Evolutionary conservation across 1,284 basidiomycete species (phyloP).

Genomic region (Melampsora americana): DNA sequence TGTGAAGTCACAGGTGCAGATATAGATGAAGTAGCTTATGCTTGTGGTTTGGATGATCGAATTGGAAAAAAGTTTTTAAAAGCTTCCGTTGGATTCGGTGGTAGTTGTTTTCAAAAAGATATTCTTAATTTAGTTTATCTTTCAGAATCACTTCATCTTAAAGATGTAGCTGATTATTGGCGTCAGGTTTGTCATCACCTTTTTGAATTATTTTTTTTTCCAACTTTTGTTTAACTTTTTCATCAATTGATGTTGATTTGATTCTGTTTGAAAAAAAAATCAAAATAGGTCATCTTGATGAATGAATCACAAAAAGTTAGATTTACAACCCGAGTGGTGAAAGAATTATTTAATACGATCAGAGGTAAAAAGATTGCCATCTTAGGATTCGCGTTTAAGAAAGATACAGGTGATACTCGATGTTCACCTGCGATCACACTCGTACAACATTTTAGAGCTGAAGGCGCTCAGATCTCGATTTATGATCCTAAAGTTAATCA

Average conservation of each 20-base stretch:
- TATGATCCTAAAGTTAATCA: constrained; percentile 81
- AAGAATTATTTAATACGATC: constrained; percentile 92
- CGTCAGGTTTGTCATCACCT: constrained; percentile 51
- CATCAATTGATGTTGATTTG: not conserved
- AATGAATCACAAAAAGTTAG: constrained; percentile 86
- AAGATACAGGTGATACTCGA: constrained; percentile 57
- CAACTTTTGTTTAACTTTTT: no score
- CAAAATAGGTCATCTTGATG: constrained; percentile 92
- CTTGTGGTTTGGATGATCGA: constrained; percentile 87
- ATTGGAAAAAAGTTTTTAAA: constrained; percentile 94
- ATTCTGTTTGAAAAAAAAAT: no score
- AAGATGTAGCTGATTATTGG: constrained; percentile 99
- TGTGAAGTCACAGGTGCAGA: constrained; percentile 99
- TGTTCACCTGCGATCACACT: constrained; percentile 95
- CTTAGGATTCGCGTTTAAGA: constrained; percentile 68
- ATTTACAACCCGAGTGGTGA: constrained; percentile 38
- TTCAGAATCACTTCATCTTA: constrained; percentile 85
- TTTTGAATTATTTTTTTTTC: not conserved
- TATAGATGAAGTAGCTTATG: constrained; percentile 94
- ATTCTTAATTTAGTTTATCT: constrained; percentile 98
- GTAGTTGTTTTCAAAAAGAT: constrained; percentile 98
- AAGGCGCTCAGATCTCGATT: constrained; percentile 78
- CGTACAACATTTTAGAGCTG: constrained; percentile 85
- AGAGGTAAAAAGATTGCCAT: constrained; percentile 81
- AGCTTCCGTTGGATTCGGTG: constrained; percentile 93